Base-by-base conservation (phyloP, 176 grass and related monocot genomes). In the Musa beccarii region DNA sequence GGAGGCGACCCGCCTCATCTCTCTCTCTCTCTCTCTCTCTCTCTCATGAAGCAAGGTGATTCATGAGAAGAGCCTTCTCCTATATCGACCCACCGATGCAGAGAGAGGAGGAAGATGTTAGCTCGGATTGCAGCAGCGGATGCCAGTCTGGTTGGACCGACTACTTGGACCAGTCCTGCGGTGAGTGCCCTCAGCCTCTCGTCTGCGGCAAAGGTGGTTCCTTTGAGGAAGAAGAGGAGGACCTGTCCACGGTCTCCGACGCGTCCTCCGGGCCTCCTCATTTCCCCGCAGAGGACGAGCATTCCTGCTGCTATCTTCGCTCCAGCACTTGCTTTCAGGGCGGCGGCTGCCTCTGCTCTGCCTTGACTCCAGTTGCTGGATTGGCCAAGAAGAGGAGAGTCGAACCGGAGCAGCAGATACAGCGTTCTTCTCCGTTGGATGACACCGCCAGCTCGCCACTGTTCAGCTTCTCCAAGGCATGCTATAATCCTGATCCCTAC, bases 121-220 rank as follows among this genome's bases (percentile, higher is more conserved):
- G 86, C 74, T 99, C 91, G 21, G 91, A 89, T 51, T 99, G 89
- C 83, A 99, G 91, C 88, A 89, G 96, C 75, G 96, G 96, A 13
- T 95, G 96, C 79, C 96, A 89, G 83, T 99, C 96, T 51, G 96
- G 96, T 43, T 99, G 96, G 96, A 99, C 96, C 26, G 86, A 86
- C 75, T 99, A 99, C 83, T 86, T 99, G n/a, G 88, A 89, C 85
- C 86, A 89, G 43, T 81, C 66, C 68, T 84, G 72, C 82, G 86
- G 77, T 2, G 78, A 69, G 22, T 52, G 68, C 76, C 63, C 65
- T 51, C 69, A 25, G 63, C 21, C 79, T 63, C 55, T n/a, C 14
- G 15, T 52, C 20, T 34, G 51, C 15, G 28, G n/a, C 9, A 73
- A 80, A 80, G 78, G 12, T 19, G 59, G 9, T 15, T 52, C 43